A percentile compares a stretch with the other conserved stretches of the same genome.
Conservation (phyloP, 164 flowering plant species). For the Platanus orientalis region DNA sequence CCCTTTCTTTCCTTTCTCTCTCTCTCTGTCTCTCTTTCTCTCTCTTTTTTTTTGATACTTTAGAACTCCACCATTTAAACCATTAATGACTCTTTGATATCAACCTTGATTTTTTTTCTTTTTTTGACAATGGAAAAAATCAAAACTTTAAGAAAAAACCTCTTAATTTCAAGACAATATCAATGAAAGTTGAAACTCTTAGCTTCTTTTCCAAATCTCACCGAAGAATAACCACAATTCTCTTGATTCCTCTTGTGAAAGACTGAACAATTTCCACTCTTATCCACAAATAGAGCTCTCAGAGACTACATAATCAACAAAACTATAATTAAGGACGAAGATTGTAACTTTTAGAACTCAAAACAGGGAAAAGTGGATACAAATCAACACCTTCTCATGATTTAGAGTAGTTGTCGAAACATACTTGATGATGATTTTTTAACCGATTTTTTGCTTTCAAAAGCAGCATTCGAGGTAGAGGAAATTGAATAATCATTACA, state of each 20-base stretch:
- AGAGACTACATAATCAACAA: too few species aligned
- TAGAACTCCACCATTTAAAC: too few species aligned
- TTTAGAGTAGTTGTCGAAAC: not conserved
- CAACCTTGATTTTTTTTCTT: too few species aligned
- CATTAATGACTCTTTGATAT: too few species aligned
- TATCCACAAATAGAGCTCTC: too few species aligned
- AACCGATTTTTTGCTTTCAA: not conserved
- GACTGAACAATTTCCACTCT: not conserved
- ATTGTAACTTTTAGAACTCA: not conserved
- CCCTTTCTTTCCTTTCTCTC: too few species aligned
- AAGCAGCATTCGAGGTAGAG: not conserved
- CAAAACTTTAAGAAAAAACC: not conserved
- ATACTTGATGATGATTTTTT: not conserved
- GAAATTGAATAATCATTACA: conserved; percentile 9
- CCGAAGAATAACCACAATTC: not conserved
- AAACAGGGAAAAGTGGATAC: not conserved
- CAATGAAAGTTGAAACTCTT: not conserved
- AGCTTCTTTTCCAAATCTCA: not conserved
- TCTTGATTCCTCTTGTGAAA: not conserved
- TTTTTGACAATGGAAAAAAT: not conserved
- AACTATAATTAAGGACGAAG: not conserved
- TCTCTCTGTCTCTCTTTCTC: too few species aligned
- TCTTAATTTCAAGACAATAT: not conserved
- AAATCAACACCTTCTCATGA: not conserved
- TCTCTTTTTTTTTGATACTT: too few species aligned